Evolutionary conservation across 2,329 filamentous ascomycete species (phyloP).

Genomic region (Cladosporium sp.): DNA sequence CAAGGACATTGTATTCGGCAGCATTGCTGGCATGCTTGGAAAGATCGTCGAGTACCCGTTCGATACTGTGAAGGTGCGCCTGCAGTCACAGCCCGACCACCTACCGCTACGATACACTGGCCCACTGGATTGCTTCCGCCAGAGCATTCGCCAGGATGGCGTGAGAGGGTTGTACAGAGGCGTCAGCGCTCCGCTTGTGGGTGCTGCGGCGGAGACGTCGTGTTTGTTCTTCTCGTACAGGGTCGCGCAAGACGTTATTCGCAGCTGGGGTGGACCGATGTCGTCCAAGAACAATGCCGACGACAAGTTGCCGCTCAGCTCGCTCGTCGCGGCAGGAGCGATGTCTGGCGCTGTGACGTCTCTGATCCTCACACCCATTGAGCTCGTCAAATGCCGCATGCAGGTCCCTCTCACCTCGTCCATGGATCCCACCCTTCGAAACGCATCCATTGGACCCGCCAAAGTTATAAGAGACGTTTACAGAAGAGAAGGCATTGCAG

Average conservation of each 20-base stretch:
- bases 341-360: constrained; percentile 86
- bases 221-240: constrained; percentile 90
- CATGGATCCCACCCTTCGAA: constrained; percentile 22
- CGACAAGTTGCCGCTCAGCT: constrained; percentile 66
- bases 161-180: constrained; percentile 80
- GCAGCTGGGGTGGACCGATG: constrained; percentile 39
- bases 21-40: constrained; percentile 81
- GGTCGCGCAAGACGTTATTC: constrained; percentile 55
- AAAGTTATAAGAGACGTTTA: constrained; percentile 75
- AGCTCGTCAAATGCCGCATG: constrained; percentile 97
- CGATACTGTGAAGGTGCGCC: constrained; percentile 94
- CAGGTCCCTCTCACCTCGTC: constrained; percentile 61
- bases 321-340: constrained; percentile 75
- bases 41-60: constrained; percentile 99
- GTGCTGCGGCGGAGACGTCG: constrained; percentile 88
- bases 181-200: constrained; percentile 84
- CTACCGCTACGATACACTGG: constrained; percentile 78
- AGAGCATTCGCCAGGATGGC: constrained; percentile 78
- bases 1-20: constrained; percentile 86
- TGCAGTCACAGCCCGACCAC: constrained; percentile 90
- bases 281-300: background rate
- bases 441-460: constrained; percentile 47
- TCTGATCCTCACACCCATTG: constrained; percentile 86
- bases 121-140: constrained; percentile 86
- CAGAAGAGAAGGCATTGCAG: constrained; percentile 72